Evolutionary conservation across 2,329 filamentous ascomycete species (phyloP).

Genomic region (Knoxdaviesia capensis): DNA sequence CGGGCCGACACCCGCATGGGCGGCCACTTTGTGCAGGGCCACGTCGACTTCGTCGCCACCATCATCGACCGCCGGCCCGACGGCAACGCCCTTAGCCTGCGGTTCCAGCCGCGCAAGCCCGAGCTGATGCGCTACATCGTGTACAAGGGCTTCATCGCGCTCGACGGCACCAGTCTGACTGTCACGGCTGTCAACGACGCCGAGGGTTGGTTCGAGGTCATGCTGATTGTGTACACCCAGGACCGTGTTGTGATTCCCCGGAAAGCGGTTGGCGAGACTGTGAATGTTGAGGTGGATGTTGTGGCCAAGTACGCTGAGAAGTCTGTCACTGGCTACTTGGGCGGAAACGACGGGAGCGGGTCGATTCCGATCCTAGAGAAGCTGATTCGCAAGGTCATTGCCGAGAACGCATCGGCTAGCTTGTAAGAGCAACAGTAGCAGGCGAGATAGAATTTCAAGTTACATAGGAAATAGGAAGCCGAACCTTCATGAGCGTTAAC

Average conservation of each 20-base stretch:
- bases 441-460: no score
- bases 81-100: slow-evolving; percentile 76
- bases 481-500: no score
- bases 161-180: slow-evolving; percentile 89
- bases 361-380: slow-evolving; percentile 43
- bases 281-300: slow-evolving; percentile 90
- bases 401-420: slow-evolving; percentile 26
- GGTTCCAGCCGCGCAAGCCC: slow-evolving; percentile 51
- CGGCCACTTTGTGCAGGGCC: slow-evolving; percentile 93
- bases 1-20: slow-evolving; percentile 87
- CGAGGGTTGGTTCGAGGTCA: slow-evolving; percentile 78
- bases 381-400: slow-evolving; percentile 55
- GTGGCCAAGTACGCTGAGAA: slow-evolving; percentile 75
- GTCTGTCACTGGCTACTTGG: slow-evolving; percentile 65
- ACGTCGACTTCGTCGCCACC: slow-evolving; percentile 76
- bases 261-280: slow-evolving; percentile 61
- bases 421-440: no score
- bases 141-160: slow-evolving; percentile 86
- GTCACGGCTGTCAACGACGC: slow-evolving; percentile 69
- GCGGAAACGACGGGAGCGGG: slow-evolving; percentile 28
- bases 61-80: slow-evolving; percentile 57
- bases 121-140: slow-evolving; percentile 71
- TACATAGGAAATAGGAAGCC: no score
- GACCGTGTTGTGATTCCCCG: slow-evolving; percentile 67
- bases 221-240: slow-evolving; percentile 95